Evolutionary conservation across 768 basidiomycete genomes (phyloP).

Genomic region (Phlebiopsis flavidoalba): DNA sequence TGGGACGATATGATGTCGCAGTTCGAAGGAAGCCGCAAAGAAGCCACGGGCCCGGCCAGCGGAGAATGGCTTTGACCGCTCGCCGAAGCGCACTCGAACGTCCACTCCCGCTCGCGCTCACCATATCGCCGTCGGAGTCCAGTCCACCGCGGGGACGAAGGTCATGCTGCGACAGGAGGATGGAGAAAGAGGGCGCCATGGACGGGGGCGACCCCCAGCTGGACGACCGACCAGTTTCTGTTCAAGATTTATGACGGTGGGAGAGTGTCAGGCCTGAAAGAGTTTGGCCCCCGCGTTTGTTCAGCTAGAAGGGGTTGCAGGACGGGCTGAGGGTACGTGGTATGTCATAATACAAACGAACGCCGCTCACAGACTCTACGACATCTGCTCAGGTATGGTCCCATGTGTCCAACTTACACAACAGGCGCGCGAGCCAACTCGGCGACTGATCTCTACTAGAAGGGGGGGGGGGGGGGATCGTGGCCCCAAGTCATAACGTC

Average conservation of each 20-base stretch:
- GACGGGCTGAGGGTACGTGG: slow-evolving; percentile 83
- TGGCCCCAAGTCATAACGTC: slow-evolving; percentile 77
- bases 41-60: slow-evolving; percentile 42
- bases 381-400: slow-evolving; percentile 89
- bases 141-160: slow-evolving; percentile 55
- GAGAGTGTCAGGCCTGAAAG: slow-evolving; percentile 78
- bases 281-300: slow-evolving; percentile 98
- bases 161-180: slow-evolving; percentile 38
- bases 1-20: slow-evolving; percentile 87
- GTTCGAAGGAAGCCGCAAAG: slow-evolving; percentile 62
- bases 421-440: slow-evolving; percentile 80
- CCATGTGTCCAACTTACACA: slow-evolving; percentile 95
- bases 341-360: too few species aligned
- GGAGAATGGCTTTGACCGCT: slow-evolving; percentile 30
- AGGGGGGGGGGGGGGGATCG: too few species aligned
- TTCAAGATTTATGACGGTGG: slow-evolving; percentile 97
- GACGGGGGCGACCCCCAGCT: slow-evolving; percentile 36
- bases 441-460: slow-evolving; percentile 85
- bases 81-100: slow-evolving; percentile 58
- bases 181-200: slow-evolving; percentile 32
- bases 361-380: not conserved
- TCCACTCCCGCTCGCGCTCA: slow-evolving; percentile 39
- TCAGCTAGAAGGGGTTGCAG: slow-evolving; percentile 78
- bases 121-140: slow-evolving; percentile 42
- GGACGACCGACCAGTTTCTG: slow-evolving; percentile 81